Base-by-base conservation (phyloP, 306 rosid genomes). In the Dalbergia oliveri region DNA sequence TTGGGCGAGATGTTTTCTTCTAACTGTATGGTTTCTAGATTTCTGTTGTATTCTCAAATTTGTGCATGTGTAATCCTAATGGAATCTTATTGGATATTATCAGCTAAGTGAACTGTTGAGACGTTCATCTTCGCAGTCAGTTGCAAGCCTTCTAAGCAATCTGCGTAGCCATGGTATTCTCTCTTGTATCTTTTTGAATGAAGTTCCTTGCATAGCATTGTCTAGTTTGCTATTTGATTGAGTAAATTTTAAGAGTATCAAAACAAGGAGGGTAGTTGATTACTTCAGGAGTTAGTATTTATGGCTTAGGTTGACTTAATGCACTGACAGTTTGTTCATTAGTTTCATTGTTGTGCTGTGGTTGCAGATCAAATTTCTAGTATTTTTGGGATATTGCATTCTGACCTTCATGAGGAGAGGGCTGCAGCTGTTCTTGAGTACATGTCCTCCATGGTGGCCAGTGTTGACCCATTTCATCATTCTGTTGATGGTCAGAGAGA, bases 401-500 rank as follows among this genome's bases (percentile, higher is more conserved):
- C 91, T 19, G 97, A 94, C 80, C 97, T 94, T 86, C 96, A 90
- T 69, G 97, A 92, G 66, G 95, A 91, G 73, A 92, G 85, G 86
- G 84, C 87, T 68, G 81, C 81, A 51, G 83, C 94, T 47, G 77
- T 61, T 79, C 85, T 94, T 64, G 99, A 91, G 59, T 94, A 94
- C 83, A 79, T 91, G 86, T 94, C 99, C 82, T 88, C 99, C 16
- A 88, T 94, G 79, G 94, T 91, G 71, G 97, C 94, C 18, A 84
- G 87, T 59, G 73, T 91, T 67, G 95, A 92, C 80, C 92, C 95
- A 79, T 66, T 79, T 64, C 84, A 82, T 81, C 86, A 74, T 10
- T 86, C 86, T 72, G 75, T 85, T 62, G 81, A 80, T 87, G 85
- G 72, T 81, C 83, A 73, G 70, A 79, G 70, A 73, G 66, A 82